A percentile compares a stretch with the other conserved stretches of the same genome.
phyloP scores from a whole-genome alignment of 192 early-diverging fungal species.

The Rhizoclosmatium sp. region DNA sequence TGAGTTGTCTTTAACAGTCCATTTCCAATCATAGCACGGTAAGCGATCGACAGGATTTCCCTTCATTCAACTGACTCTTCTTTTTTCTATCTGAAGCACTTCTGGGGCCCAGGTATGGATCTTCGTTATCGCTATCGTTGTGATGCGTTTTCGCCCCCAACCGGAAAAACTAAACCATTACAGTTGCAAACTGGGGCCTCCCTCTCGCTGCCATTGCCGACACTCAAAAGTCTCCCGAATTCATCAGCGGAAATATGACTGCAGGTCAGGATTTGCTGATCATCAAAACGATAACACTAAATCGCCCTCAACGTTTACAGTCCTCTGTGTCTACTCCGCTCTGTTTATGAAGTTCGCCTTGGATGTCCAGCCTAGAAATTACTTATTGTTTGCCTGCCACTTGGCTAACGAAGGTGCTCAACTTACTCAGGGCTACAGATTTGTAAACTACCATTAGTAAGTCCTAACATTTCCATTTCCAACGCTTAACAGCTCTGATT shows the following conservation, averaged over 20 bases:
- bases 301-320: slow-evolving; percentile 37
- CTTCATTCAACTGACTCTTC: neutral
- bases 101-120: slow-evolving; percentile 58
- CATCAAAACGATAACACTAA: neutral
- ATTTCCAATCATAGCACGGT: slow-evolving; percentile 11
- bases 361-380: slow-evolving; percentile 89
- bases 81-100: slow-evolving; percentile 44
- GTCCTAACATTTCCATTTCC: neutral
- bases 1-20: neutral
- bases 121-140: neutral
- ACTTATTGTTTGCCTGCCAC: slow-evolving; percentile 93
- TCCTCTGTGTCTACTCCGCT: slow-evolving; percentile 85
- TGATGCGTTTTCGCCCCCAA: no score
- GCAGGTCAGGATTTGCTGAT: slow-evolving; percentile 50
- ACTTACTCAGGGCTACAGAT: slow-evolving; percentile 85
- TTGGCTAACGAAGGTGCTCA: slow-evolving; percentile 91
- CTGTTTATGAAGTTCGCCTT: slow-evolving; percentile 97
- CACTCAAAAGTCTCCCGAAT: slow-evolving; percentile 85
- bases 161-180: neutral
- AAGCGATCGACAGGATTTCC: slow-evolving; percentile 2
- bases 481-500: neutral
- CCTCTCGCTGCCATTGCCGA: slow-evolving; percentile 96
- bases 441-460: slow-evolving; percentile 73
- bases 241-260: slow-evolving; percentile 97
- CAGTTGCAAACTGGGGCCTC: slow-evolving; percentile 83